Evolutionary conservation across 176 grass and related monocot genomes (phyloP).

Genomic region (Leersia perrieri): DNA sequence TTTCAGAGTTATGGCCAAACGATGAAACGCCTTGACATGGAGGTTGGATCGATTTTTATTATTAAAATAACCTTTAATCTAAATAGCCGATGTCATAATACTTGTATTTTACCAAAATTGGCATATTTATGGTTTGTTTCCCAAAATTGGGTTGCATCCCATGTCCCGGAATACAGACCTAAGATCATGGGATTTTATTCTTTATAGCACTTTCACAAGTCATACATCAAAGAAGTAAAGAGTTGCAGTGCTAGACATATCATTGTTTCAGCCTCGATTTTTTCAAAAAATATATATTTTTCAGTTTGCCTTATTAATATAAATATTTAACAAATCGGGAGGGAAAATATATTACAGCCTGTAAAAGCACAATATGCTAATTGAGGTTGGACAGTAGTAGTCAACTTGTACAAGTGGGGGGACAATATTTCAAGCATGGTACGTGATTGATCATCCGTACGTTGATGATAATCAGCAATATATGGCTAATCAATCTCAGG

Average conservation of each 20-base stretch:
- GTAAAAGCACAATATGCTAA: not conserved
- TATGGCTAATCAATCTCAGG: not conserved
- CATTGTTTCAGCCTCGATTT: not conserved
- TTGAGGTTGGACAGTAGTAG: too few relatives aligned
- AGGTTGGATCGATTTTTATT: too few relatives aligned
- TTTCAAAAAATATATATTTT: too few relatives aligned
- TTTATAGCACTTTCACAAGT: not conserved
- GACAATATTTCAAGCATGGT: conserved; percentile 18
- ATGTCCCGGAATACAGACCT: not conserved
- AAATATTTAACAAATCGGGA: conserved; percentile 6
- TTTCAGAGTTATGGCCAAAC: too few relatives aligned
- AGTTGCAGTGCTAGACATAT: conserved; percentile 2
- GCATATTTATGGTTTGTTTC: too few relatives aligned
- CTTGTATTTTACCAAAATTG: too few relatives aligned
- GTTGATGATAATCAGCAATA: not conserved
- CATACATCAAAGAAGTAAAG: not conserved
- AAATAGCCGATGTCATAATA: too few relatives aligned
- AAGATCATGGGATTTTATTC: conserved; percentile 32
- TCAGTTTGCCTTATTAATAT: not conserved
- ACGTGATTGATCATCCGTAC: conserved; percentile 11
- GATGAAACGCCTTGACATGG: too few relatives aligned
- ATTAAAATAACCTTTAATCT: too few relatives aligned
- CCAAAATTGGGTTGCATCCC: too few relatives aligned
- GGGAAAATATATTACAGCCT: not conserved
- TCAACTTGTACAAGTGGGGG: conserved; percentile 27